Conservation (phyloP, 345 rosid genomes). For the Microthlaspi erraticum region DNA sequence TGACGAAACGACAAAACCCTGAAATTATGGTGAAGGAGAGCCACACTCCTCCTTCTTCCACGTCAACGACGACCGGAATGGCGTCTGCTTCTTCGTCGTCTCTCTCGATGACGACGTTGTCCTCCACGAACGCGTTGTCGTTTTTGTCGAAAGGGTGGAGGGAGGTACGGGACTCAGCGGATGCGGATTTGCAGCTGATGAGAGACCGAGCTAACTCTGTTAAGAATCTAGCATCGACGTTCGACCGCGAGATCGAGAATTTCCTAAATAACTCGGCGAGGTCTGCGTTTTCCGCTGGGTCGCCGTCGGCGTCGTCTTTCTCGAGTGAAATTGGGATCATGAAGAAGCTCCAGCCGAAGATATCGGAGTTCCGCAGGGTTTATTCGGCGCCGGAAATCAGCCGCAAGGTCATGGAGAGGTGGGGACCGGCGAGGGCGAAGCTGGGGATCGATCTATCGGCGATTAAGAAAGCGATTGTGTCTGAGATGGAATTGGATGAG, state of each 20-base stretch:
- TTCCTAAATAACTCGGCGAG: slow-evolving; percentile 69
- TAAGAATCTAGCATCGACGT: slow-evolving; percentile 80
- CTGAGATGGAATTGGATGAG: slow-evolving; percentile 57
- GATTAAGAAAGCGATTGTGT: slow-evolving; percentile 74
- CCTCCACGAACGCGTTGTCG: slow-evolving; percentile 70
- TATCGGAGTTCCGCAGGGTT: slow-evolving; percentile 85
- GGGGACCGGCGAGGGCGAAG: slow-evolving; percentile 72
- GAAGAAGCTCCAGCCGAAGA: slow-evolving; percentile 88
- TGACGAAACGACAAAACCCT: slow-evolving; percentile 41
- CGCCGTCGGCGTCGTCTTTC: slow-evolving; percentile 51
- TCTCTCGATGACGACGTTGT: slow-evolving; percentile 49
- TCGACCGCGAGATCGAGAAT: slow-evolving; percentile 88
- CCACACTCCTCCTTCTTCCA: slow-evolving; percentile 46
- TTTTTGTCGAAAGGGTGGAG: slow-evolving; percentile 86
- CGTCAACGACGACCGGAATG: slow-evolving; percentile 24
- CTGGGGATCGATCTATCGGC: slow-evolving; percentile 81
- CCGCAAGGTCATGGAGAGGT: slow-evolving; percentile 79
- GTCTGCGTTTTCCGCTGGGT: slow-evolving; percentile 59
- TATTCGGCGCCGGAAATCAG: slow-evolving; percentile 94
- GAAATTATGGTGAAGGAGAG: slow-evolving; percentile 51
- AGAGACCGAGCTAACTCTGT: slow-evolving; percentile 83
- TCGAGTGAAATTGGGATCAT: slow-evolving; percentile 70
- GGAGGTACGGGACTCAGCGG: slow-evolving; percentile 91
- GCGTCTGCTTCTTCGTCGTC: slow-evolving; percentile 33
- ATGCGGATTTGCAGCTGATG: slow-evolving; percentile 89